phyloP scores from a whole-genome alignment of 1,284 basidiomycete genomes.

The Apiotrichum sp. region DNA sequence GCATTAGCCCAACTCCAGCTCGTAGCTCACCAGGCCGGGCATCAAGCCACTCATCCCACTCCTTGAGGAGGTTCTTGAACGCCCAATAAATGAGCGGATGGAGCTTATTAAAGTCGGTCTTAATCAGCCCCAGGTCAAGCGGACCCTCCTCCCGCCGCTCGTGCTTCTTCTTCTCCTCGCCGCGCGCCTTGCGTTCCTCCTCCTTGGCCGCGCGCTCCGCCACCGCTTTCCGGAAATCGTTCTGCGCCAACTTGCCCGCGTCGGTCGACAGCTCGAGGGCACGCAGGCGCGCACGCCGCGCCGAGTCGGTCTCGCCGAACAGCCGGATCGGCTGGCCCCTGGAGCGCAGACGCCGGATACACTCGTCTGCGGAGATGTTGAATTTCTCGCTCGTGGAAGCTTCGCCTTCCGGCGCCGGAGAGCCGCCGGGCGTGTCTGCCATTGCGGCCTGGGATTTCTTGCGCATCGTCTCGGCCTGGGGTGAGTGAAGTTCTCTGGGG shows the following conservation, averaged over 20 bases:
- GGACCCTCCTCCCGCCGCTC: slow-evolving; percentile 2
- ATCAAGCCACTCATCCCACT: slow-evolving; percentile 93
- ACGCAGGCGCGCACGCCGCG: slow-evolving; percentile 77
- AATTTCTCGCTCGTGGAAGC: slow-evolving; percentile 53
- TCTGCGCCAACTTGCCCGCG: slow-evolving; percentile 53
- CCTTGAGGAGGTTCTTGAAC: slow-evolving; percentile 80
- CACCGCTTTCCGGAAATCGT: slow-evolving; percentile 90
- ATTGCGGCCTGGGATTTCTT: slow-evolving; percentile 17
- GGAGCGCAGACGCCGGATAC: slow-evolving; percentile 73
- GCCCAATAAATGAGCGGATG: slow-evolving; percentile 98
- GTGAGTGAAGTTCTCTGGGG: neutral
- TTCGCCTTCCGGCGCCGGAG: slow-evolving; percentile 30
- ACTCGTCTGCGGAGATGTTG: slow-evolving; percentile 91
- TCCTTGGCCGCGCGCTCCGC: slow-evolving; percentile 66
- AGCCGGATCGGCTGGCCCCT: slow-evolving; percentile 92
- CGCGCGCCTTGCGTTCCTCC: slow-evolving; percentile 51
- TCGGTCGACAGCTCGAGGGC: slow-evolving; percentile 92
- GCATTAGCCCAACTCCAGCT: neutral
- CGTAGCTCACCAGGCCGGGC: slow-evolving; percentile 67
- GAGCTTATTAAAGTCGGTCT: slow-evolving; percentile 88
- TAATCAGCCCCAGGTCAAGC: slow-evolving; percentile 68
- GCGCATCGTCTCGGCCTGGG: slow-evolving; percentile 27
- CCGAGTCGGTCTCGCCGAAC: slow-evolving; percentile 93
- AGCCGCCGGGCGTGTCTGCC: slow-evolving; percentile 14
- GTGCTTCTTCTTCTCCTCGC: slow-evolving; percentile 6